Evolutionary conservation across 306 rosid species (phyloP), one percentile per base, ranked within the genome.

Genomic region (Sphenostylis stenocarpa): DNA sequence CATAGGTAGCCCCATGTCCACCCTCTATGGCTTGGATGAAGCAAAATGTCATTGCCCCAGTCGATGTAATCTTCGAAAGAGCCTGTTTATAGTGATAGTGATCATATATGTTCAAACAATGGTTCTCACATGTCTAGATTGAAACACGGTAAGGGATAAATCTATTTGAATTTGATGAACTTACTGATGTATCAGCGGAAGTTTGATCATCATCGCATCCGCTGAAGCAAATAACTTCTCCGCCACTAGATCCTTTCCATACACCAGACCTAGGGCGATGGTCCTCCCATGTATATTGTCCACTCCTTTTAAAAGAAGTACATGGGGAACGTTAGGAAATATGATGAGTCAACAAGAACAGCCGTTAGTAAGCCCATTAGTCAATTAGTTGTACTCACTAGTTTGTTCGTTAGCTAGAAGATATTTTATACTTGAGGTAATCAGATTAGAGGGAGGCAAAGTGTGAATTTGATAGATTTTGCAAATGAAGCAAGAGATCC

Each of bases 41-140:
- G 88, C 96, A 91, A 84, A 68, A 95, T 16, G 99, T 95, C 98
- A 95, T 92, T 71, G 98, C 99, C 56, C 99, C 99, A 56, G 99
- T 95, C 66, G 99, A 95, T 29, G 98, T 91, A 58, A 95, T 86
- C 89, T 68, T 96, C 17, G 98, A 96, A 17, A 96, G 82, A 72
- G 99, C 99, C 99, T 95, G 94, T 86, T 73, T 64, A 72, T 52
- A 45, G 24, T n/a, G 2, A 75, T 69, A 67, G 63, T 21, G 14
- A 69, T 34, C 65, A 76, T 51, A 76, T 51, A 72, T 53, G 56
- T 63, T 43, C 49, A 72, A 39, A 44, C 31, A 70, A 49, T n/a
- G 31, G 28, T 43, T 75, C 34, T 23, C 55, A 69, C 11, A 1
- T 1, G 43, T 38, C 43, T 38, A 38, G 13, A 72, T 39, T 17